Evolutionary conservation across 805 yeast genomes (phyloP).

Genomic region (Metschnikowia aberdeeniae): DNA sequence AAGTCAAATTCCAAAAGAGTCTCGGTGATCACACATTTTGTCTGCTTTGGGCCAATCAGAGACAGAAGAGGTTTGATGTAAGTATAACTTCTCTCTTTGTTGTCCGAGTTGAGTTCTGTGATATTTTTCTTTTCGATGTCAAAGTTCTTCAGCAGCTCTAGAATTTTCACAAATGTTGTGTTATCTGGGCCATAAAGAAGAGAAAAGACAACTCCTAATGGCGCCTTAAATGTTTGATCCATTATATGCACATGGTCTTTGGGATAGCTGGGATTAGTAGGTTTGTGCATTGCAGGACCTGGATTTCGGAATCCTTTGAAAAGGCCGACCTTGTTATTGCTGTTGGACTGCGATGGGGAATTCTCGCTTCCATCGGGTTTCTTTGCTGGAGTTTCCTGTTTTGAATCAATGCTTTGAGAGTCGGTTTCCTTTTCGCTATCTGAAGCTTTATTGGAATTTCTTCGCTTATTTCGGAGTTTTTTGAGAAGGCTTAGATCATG

Average conservation of each 20-base stretch:
- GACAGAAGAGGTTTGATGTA: slow-evolving; percentile 75
- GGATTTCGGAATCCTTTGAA: slow-evolving; percentile 30
- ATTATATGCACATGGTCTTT: slow-evolving; percentile 41
- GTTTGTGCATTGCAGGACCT: slow-evolving; percentile 64
- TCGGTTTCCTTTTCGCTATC: slow-evolving; percentile 1
- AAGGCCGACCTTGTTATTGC: neutral
- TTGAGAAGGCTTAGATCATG: slow-evolving; percentile 15
- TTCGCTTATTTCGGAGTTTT: slow-evolving; percentile 7
- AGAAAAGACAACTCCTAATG: slow-evolving; percentile 71
- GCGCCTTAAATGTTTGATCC: slow-evolving; percentile 55
- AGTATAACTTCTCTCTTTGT: slow-evolving; percentile 48
- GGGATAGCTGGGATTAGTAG: slow-evolving; percentile 48
- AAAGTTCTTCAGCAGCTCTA: slow-evolving; percentile 27
- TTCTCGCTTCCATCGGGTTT: neutral
- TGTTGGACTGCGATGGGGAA: neutral
- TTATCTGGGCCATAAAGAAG: slow-evolving; percentile 63
- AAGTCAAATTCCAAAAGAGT: slow-evolving; percentile 61
- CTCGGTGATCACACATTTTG: slow-evolving; percentile 56
- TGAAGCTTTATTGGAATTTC: neutral
- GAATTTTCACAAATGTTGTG: slow-evolving; percentile 36
- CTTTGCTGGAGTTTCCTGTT: neutral
- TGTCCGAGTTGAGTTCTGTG: slow-evolving; percentile 36
- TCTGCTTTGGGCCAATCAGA: slow-evolving; percentile 90
- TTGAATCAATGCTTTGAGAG: neutral
- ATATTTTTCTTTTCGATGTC: slow-evolving; percentile 21